Percentiles rank a stretch among this genome's conserved stretches.
Evolutionary conservation across 805 yeast species (phyloP).

Genomic region (Isabelozyma pseudorhagii): DNA sequence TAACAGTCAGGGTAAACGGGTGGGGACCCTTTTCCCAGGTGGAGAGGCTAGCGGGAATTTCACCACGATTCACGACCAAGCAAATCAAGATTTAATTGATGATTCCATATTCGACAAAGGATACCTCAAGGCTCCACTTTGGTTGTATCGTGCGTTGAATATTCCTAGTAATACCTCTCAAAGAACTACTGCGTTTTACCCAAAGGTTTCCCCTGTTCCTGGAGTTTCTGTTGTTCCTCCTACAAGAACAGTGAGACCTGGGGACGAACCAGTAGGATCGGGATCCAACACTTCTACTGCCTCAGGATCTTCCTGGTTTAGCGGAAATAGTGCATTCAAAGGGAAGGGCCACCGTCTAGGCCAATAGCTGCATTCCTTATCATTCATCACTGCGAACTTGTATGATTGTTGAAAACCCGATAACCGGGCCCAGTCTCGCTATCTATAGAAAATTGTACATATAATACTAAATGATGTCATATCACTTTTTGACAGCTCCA

Average conservation of each 20-base stretch:
- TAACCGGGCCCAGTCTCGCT: no score
- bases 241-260: not conserved
- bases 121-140: slow-evolving; percentile 53
- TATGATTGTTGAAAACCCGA: no score
- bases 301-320: slow-evolving; percentile 11
- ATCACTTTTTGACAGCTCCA: no score
- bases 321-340: slow-evolving; percentile 16
- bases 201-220: slow-evolving; percentile 1
- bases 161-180: slow-evolving; percentile 23
- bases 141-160: slow-evolving; percentile 28
- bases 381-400: no score
- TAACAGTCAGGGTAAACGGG: slow-evolving; percentile 19
- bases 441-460: no score
- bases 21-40: slow-evolving; percentile 22
- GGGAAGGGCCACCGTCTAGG: slow-evolving; percentile 40
- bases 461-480: no score
- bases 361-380: slow-evolving; percentile 3
- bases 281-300: not conserved
- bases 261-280: not conserved
- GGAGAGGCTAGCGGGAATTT: slow-evolving; percentile 3
- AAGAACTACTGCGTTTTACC: slow-evolving; percentile 26
- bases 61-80: not conserved
- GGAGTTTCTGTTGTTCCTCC: not conserved
- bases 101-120: slow-evolving; percentile 52
- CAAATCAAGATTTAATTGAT: slow-evolving; percentile 14